A percentile compares a stretch with the other conserved stretches of the same genome.
These are phyloP conservation scores for Geranium rotundifolium DNA, from an alignment of 345 rosid species.

Conservation along the genomic window DNA sequence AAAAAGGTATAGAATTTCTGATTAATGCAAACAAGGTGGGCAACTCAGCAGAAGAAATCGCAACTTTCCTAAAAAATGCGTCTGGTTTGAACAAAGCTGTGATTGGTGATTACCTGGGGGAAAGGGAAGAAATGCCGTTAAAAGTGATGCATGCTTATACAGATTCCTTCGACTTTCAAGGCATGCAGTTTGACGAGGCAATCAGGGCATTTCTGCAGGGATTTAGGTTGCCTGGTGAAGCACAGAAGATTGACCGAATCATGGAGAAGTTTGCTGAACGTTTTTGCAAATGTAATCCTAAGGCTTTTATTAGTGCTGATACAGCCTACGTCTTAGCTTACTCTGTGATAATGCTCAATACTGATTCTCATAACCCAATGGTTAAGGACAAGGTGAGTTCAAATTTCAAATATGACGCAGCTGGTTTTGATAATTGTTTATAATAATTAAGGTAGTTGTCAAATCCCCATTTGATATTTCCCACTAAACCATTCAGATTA, in stretches of 20 bases:
- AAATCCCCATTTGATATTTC: no score
- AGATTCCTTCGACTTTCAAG: constrained; percentile 85
- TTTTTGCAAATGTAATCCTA: constrained; percentile 92
- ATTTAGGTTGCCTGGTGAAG: constrained; percentile 98
- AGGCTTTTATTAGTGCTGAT: constrained; percentile 87
- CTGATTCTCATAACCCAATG: constrained; percentile 96
- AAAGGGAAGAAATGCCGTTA: constrained; percentile 85
- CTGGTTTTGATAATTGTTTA: constrained; percentile 15
- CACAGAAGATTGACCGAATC: constrained; percentile 96
- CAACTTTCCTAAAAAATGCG: constrained; percentile 79
- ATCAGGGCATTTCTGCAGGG: constrained; percentile 76
- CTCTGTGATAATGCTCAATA: constrained; percentile 93
- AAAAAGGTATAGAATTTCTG: constrained; percentile 90
- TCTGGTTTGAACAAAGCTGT: constrained; percentile 78
- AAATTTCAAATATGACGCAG: constrained; percentile 11
- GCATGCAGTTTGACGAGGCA: constrained; percentile 93
- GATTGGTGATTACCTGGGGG: constrained; percentile 97
- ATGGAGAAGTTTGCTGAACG: constrained; percentile 99
- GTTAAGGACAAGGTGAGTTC: constrained; percentile 85
- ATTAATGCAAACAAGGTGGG: constrained; percentile 94
- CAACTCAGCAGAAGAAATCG: constrained; percentile 84
- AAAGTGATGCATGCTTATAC: constrained; percentile 98
- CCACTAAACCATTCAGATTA: no score
- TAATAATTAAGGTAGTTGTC: neutral
- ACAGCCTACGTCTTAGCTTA: constrained; percentile 98